These are phyloP conservation scores for Trichothecium sympodiale DNA, from an alignment of 2,329 filamentous ascomycete genomes.

Conservation along the genomic window DNA sequence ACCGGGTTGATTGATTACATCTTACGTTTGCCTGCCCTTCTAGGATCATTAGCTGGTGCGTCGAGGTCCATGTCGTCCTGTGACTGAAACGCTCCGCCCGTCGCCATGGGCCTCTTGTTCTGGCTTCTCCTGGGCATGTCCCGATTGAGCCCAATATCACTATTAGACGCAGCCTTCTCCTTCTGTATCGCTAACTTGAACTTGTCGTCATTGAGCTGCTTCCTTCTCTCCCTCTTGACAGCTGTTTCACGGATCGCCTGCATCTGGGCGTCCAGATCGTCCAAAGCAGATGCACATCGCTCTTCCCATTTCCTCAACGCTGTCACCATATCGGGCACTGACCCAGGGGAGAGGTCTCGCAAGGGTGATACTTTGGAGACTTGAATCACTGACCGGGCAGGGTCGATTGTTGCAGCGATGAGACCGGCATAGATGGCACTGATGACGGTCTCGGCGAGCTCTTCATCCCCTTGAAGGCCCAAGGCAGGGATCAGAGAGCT, in stretches of 20 bases:
- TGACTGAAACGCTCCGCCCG: background rate
- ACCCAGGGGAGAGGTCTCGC: slow-evolving; percentile 69
- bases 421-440: slow-evolving; percentile 79
- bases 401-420: slow-evolving; percentile 73
- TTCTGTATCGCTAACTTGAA: slow-evolving; percentile 38
- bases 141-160: slow-evolving; percentile 8
- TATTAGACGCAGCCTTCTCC: slow-evolving; percentile 22
- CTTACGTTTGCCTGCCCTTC: slow-evolving; percentile 41
- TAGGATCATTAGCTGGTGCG: slow-evolving; percentile 35
- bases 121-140: slow-evolving; percentile 1
- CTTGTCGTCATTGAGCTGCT: slow-evolving; percentile 33
- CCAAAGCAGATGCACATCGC: slow-evolving; percentile 66
- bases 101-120: background rate
- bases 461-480: slow-evolving; percentile 51
- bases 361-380: slow-evolving; percentile 75
- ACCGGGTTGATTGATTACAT: slow-evolving; percentile 24
- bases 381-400: slow-evolving; percentile 60
- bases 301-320: slow-evolving; percentile 64
- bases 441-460: slow-evolving; percentile 80
- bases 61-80: slow-evolving; percentile 39
- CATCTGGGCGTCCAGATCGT: slow-evolving; percentile 67
- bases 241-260: slow-evolving; percentile 51
- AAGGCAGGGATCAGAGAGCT: slow-evolving; percentile 54
- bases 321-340: slow-evolving; percentile 56
- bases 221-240: slow-evolving; percentile 37